Conservation (phyloP, 164 flowering plant genomes). For the Aristolochia fimbriata region DNA sequence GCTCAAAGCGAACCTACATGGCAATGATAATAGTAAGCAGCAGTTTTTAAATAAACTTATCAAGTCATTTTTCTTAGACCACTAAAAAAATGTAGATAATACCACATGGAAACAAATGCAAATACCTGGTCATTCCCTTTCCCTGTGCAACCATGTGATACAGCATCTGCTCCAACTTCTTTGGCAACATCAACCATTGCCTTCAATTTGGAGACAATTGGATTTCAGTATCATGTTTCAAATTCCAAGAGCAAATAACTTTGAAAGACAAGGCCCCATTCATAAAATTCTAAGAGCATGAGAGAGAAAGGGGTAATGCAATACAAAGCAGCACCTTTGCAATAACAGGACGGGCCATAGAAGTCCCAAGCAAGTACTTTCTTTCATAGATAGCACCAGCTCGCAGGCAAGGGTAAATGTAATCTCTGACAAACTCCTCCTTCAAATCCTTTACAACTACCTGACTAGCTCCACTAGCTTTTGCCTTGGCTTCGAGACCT, state of each 20-base stretch:
- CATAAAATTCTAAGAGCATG: background rate
- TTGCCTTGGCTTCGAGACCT: conserved; percentile 88
- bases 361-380: conserved; percentile 93
- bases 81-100: background rate
- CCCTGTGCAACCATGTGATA: conserved; percentile 96
- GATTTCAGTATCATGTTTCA: background rate
- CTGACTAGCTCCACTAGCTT: conserved; percentile 94
- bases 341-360: conserved; percentile 99
- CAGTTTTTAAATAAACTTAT: background rate
- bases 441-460: conserved; percentile 82
- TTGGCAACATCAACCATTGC: conserved; percentile 96
- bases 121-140: conserved; percentile 97
- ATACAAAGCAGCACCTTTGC: conserved; percentile 65
- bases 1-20: conserved; percentile 88
- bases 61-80: background rate
- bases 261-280: background rate
- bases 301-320: background rate
- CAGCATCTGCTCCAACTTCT: conserved; percentile 98
- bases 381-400: conserved; percentile 97
- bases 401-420: conserved; percentile 81
- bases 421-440: conserved; percentile 91
- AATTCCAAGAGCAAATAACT: background rate
- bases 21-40: background rate
- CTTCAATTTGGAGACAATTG: conserved; percentile 20
- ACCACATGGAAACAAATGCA: background rate